These are phyloP conservation scores for Solanum hybrid DNA, from an alignment of 305 asterid species.

Conservation along the genomic window DNA sequence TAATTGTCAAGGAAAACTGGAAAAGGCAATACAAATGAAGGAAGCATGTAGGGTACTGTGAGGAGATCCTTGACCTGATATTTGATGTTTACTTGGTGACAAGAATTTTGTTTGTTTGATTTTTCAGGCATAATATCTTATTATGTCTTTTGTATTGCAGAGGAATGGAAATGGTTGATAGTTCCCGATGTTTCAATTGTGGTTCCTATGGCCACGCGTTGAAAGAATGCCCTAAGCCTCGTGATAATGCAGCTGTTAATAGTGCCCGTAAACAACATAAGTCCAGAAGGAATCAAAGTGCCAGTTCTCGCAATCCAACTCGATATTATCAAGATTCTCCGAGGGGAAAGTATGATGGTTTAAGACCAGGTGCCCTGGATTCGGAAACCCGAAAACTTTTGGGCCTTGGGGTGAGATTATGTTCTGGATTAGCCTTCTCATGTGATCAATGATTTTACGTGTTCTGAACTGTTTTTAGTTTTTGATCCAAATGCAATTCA, in stretches of 20 bases:
- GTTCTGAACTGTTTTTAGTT: neutral
- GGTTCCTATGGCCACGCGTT: slow-evolving; percentile 78
- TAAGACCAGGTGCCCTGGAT: slow-evolving; percentile 78
- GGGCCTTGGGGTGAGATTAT: slow-evolving; percentile 72
- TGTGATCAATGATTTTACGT: neutral
- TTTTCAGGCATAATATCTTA: slow-evolving; percentile 3
- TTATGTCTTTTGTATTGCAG: slow-evolving; percentile 33
- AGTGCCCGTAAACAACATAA: slow-evolving; percentile 80
- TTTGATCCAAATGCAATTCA: neutral
- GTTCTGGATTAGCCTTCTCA: neutral
- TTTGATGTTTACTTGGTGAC: neutral
- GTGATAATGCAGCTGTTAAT: slow-evolving; percentile 69
- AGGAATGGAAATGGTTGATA: slow-evolving; percentile 36
- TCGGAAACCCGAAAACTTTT: slow-evolving; percentile 62
- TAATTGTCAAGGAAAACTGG: neutral
- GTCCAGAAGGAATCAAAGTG: slow-evolving; percentile 46
- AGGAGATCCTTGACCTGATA: neutral
- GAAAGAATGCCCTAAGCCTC: slow-evolving; percentile 88
- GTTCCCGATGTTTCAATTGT: slow-evolving; percentile 92
- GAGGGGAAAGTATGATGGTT: slow-evolving; percentile 85
- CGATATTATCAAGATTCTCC: slow-evolving; percentile 79
- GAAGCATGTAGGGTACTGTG: neutral
- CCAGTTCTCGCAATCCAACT: slow-evolving; percentile 61
- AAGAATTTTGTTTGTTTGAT: neutral
- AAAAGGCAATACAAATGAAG: neutral